Percentiles rank a stretch among this genome's conserved stretches.
phyloP scores from a whole-genome alignment of 345 rosid genomes.

The Lepidium sativum region DNA sequence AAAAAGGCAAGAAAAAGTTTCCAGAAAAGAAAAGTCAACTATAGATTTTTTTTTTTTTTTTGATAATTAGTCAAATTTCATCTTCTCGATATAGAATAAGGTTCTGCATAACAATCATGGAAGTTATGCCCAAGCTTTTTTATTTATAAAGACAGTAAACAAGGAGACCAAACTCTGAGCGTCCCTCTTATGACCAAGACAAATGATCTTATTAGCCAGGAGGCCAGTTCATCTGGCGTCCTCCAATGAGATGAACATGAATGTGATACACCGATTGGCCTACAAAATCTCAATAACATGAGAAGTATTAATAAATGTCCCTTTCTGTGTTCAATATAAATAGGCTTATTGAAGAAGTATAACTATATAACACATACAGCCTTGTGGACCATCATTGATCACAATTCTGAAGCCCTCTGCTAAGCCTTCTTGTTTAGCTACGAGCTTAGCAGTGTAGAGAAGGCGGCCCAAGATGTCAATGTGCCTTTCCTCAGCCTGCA shows the following conservation, averaged over 20 bases:
- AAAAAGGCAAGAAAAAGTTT: neutral
- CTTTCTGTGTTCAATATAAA: neutral
- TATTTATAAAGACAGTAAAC: slow-evolving; percentile 9
- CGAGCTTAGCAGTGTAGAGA: slow-evolving; percentile 80
- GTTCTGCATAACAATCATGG: slow-evolving; percentile 8
- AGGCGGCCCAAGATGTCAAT: slow-evolving; percentile 77
- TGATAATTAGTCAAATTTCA: neutral
- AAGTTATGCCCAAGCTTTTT: slow-evolving; percentile 5
- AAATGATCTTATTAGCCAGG: slow-evolving; percentile 56
- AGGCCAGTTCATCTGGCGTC: slow-evolving; percentile 99
- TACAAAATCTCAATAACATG: slow-evolving; percentile 19
- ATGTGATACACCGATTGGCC: slow-evolving; percentile 94
- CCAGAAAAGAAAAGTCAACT: slow-evolving; percentile 3
- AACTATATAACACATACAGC: slow-evolving; percentile 40
- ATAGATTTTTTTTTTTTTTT: neutral
- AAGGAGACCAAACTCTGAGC: slow-evolving; percentile 1
- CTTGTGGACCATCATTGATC: slow-evolving; percentile 85
- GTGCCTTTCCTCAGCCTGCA: slow-evolving; percentile 94
- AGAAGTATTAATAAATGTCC: slow-evolving; percentile 2
- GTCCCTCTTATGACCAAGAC: neutral
- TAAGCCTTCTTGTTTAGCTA: slow-evolving; percentile 87
- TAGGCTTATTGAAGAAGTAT: neutral
- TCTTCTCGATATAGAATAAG: neutral
- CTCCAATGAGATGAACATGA: slow-evolving; percentile 88
- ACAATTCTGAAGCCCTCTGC: slow-evolving; percentile 85